A percentile compares a stretch with the other conserved stretches of the same genome.
Conservation (phyloP, 1,284 basidiomycete species). For the Erythrobasidium hasegawianum region DNA sequence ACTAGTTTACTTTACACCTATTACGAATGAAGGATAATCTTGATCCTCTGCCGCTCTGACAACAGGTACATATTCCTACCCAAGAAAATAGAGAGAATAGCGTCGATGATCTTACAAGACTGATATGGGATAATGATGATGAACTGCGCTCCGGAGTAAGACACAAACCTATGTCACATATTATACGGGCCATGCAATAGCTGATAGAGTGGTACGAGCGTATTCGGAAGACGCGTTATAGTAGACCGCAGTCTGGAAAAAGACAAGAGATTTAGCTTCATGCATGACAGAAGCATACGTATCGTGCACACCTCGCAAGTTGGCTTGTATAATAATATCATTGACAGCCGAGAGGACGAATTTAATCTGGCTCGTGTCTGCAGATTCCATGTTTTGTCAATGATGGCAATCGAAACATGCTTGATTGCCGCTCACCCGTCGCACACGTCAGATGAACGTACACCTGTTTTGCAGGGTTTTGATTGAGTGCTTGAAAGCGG, state of each 20-base stretch:
- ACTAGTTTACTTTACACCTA: too few species aligned
- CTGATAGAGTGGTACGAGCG: too few species aligned
- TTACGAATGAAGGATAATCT: too few species aligned
- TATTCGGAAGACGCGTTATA: slow-evolving; percentile 53
- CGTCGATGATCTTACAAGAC: too few species aligned
- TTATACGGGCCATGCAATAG: too few species aligned
- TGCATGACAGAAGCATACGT: slow-evolving; percentile 18
- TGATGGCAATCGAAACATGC: slow-evolving; percentile 53
- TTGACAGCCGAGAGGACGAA: slow-evolving; percentile 58
- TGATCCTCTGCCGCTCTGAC: too few species aligned
- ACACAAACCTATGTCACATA: too few species aligned
- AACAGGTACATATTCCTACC: too few species aligned
- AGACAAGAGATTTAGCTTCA: slow-evolving; percentile 64
- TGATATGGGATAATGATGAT: too few species aligned
- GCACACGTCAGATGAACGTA: slow-evolving; percentile 49
- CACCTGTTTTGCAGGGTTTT: slow-evolving; percentile 55
- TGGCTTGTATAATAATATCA: slow-evolving; percentile 54
- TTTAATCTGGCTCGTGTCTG: slow-evolving; percentile 55
- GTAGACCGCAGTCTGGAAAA: slow-evolving; percentile 75
- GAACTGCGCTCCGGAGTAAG: too few species aligned
- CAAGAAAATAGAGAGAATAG: too few species aligned
- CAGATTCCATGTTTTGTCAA: too few species aligned
- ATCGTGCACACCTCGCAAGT: slow-evolving; percentile 15
- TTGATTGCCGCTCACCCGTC: slow-evolving; percentile 43
- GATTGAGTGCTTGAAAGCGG: slow-evolving; percentile 46